A percentile compares a stretch with the other conserved stretches of the same genome.
Conservation (phyloP, 1,284 basidiomycete genomes). For the Boletus smithii region DNA sequence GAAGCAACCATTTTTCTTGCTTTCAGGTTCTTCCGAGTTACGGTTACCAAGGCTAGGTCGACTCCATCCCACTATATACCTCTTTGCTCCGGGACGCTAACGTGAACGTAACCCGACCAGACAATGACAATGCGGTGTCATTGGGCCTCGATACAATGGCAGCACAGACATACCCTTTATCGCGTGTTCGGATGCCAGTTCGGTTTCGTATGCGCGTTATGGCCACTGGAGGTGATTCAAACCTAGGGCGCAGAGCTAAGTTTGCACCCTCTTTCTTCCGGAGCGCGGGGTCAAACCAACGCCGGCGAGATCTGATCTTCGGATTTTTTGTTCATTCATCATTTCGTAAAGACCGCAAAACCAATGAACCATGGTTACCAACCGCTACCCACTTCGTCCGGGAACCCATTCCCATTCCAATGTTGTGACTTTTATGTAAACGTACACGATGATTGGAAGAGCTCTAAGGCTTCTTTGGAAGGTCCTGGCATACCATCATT, state of each 20-base stretch:
- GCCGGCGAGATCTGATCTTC: neutral
- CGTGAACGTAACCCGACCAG: neutral
- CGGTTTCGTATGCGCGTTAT: neutral
- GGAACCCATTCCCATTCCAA: too few species aligned
- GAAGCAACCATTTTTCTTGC: slow-evolving; percentile 12
- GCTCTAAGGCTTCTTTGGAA: too few species aligned
- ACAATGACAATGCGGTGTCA: too few species aligned
- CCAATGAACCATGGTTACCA: too few species aligned
- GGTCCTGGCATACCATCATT: too few species aligned
- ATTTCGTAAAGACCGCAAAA: too few species aligned
- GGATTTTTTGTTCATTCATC: too few species aligned
- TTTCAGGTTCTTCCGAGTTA: slow-evolving; percentile 1
- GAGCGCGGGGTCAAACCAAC: neutral
- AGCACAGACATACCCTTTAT: neutral
- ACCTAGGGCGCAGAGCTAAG: neutral
- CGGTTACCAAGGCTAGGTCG: neutral
- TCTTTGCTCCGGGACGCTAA: neutral
- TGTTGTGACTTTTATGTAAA: too few species aligned
- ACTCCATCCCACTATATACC: slow-evolving; percentile 13
- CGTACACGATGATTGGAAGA: too few species aligned
- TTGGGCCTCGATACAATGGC: neutral
- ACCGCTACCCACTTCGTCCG: too few species aligned
- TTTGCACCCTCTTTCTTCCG: neutral
- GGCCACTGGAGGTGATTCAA: neutral
- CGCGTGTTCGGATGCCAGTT: neutral